A percentile compares a stretch with the other conserved stretches of the same genome.
Evolutionary conservation across 2,329 filamentous ascomycete species (phyloP).

Genomic region (Beauveria varroae): DNA sequence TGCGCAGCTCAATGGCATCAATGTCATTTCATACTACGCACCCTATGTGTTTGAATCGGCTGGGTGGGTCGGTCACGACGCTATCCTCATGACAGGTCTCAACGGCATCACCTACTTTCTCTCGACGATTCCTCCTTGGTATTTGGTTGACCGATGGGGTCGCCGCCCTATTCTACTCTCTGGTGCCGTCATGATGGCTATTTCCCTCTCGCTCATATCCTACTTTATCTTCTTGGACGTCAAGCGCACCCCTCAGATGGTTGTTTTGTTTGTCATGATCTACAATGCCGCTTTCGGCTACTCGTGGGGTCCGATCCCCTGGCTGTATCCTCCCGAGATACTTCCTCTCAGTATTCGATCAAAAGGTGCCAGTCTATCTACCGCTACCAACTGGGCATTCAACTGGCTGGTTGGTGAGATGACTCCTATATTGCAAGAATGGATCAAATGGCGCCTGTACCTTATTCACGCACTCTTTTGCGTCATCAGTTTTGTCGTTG

Average conservation of each 20-base stretch:
- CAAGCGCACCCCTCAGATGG: conserved; percentile 66
- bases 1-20: conserved; percentile 96
- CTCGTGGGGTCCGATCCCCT: conserved; percentile 92
- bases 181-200: conserved; percentile 81
- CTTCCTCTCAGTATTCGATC: conserved; percentile 92
- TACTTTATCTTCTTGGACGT: conserved; percentile 93
- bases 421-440: conserved; percentile 86
- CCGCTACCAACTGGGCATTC: conserved; percentile 95
- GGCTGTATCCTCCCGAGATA: conserved; percentile 98
- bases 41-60: conserved; percentile 94
- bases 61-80: conserved; percentile 86
- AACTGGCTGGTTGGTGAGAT: conserved; percentile 96
- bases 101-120: conserved; percentile 85
- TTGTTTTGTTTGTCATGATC: conserved; percentile 93
- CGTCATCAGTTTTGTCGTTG: conserved; percentile 87
- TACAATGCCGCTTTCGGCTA: conserved; percentile 98
- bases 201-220: conserved; percentile 82
- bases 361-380: conserved; percentile 93
- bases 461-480: conserved; percentile 96
- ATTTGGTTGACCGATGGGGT: conserved; percentile 88
- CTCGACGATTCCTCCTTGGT: conserved; percentile 94
- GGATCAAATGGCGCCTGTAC: conserved; percentile 90
- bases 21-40: conserved; percentile 98
- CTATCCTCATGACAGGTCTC: conserved; percentile 94
- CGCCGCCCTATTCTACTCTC: conserved; percentile 82